Evolutionary conservation across 345 rosid species (phyloP).

Genomic region (Physaria fendleri): DNA sequence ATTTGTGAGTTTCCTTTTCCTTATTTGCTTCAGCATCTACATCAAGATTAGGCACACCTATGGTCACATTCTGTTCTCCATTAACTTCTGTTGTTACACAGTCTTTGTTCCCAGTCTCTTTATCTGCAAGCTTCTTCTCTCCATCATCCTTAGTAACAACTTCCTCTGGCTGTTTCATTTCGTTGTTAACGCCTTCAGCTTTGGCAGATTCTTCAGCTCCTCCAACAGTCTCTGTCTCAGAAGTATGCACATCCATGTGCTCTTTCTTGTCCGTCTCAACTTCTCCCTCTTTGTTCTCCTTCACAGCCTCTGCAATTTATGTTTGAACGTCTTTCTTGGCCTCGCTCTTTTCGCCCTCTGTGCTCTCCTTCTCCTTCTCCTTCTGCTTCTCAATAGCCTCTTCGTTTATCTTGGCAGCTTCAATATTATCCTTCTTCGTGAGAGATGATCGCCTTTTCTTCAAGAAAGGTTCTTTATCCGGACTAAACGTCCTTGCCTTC

Average conservation of each 20-base stretch:
- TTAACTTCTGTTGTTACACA: slow-evolving; percentile 5
- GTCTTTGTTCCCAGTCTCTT: slow-evolving; percentile 8
- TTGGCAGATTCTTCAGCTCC: slow-evolving; percentile 3
- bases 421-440: slow-evolving; percentile 22
- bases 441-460: slow-evolving; percentile 53
- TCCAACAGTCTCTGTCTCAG: slow-evolving; percentile 11
- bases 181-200: slow-evolving; percentile 11
- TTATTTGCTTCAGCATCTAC: not conserved
- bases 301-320: not conserved
- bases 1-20: not conserved
- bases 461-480: slow-evolving; percentile 54
- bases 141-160: slow-evolving; percentile 10
- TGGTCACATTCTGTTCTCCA: not conserved
- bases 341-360: slow-evolving; percentile 5
- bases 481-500: slow-evolving; percentile 59
- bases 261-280: too few species aligned
- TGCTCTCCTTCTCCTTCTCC: slow-evolving; percentile 8
- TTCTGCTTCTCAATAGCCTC: not conserved
- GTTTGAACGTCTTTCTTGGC: not conserved
- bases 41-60: not conserved
- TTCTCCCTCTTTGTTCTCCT: too few species aligned
- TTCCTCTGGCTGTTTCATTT: slow-evolving; percentile 11
- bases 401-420: slow-evolving; percentile 17
- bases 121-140: slow-evolving; percentile 22
- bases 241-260: slow-evolving; percentile 2